These are phyloP conservation scores for Phytopythium cucurbitacearum DNA, from an alignment of 352 stramenopile species.

Conservation along the genomic window DNA sequence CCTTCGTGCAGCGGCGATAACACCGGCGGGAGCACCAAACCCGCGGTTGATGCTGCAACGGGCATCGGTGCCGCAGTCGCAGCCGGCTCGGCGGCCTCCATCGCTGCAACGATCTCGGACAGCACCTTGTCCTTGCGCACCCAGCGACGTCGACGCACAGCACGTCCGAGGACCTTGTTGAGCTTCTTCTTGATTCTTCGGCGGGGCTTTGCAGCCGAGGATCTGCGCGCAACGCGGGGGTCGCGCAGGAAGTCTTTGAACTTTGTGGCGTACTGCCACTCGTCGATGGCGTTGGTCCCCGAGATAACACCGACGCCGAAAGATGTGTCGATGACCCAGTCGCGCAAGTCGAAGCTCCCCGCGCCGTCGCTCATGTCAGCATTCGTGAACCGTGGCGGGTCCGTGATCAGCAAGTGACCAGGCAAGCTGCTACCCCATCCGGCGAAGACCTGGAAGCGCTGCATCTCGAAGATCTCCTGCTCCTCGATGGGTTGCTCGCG, in stretches of 20 bases:
- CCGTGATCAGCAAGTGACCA: conserved; percentile 72
- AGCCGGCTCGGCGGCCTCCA: conserved; percentile 5
- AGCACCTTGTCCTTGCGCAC: conserved; percentile 72
- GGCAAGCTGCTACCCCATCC: conserved; percentile 74
- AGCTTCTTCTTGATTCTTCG: conserved; percentile 75
- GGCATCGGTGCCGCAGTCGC: not conserved
- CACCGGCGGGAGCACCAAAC: too few relatives aligned
- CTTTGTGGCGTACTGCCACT: conserved; percentile 84
- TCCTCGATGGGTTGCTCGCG: conserved; percentile 52
- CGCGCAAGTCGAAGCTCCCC: conserved; percentile 51
- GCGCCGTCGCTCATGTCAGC: conserved; percentile 65
- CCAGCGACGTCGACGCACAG: conserved; percentile 74
- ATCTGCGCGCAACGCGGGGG: conserved; percentile 12
- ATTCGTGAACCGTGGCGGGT: conserved; percentile 76
- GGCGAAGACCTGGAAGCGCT: conserved; percentile 81
- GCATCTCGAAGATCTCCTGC: conserved; percentile 75
- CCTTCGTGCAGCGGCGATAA: too few relatives aligned
- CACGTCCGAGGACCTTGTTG: conserved; percentile 77
- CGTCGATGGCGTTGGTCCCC: conserved; percentile 24
- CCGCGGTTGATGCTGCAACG: not conserved
- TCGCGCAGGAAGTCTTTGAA: conserved; percentile 82
- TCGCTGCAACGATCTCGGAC: conserved; percentile 31
- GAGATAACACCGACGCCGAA: conserved; percentile 31
- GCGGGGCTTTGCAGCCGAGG: conserved; percentile 37
- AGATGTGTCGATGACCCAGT: conserved; percentile 75